Evolutionary conservation across 805 yeast species (phyloP).

Genomic region (Candida taoyuanica): DNA sequence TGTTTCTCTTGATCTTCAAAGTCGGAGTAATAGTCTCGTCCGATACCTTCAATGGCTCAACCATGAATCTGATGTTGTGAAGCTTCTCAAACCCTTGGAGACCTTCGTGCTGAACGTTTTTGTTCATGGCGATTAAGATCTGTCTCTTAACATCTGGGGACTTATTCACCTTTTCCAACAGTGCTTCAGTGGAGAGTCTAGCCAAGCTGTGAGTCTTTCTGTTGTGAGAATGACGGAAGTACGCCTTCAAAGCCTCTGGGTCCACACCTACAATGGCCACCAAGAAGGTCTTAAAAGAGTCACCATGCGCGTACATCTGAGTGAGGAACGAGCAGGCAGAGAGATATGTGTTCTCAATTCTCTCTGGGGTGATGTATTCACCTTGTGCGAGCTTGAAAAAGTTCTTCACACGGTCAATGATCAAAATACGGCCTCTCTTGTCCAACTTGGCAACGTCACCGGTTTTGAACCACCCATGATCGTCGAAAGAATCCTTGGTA

Average conservation of each 20-base stretch:
- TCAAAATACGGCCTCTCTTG: conserved; percentile 33
- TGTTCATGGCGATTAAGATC: conserved; percentile 37
- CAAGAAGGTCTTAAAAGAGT: conserved; percentile 46
- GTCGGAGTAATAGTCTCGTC: conserved; percentile 69
- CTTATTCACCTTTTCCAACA: conserved; percentile 13
- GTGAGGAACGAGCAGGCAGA: conserved; percentile 46
- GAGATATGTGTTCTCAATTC: conserved; percentile 52
- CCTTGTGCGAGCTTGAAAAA: conserved; percentile 58
- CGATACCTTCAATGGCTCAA: conserved; percentile 60
- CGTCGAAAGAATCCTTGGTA: conserved; percentile 39
- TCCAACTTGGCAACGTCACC: conserved; percentile 49
- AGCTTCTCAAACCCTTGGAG: conserved; percentile 62
- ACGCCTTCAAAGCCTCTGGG: conserved; percentile 28
- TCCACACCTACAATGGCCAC: conserved; percentile 56
- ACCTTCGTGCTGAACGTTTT: conserved; percentile 28
- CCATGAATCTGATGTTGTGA: conserved; percentile 45
- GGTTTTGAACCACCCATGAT: conserved; percentile 53
- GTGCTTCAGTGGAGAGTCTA: conserved; percentile 6
- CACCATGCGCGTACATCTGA: conserved; percentile 62
- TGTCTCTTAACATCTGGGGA: conserved; percentile 23
- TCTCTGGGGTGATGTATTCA: conserved; percentile 62
- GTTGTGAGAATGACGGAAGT: conserved; percentile 6
- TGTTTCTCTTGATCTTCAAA: conserved; percentile 45
- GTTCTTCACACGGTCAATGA: conserved; percentile 63
- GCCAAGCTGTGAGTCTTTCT: conserved; percentile 7